These are phyloP conservation scores for Phytophthora hibernalis DNA, from an alignment of 352 stramenopile genomes.

Conservation along the genomic window DNA sequence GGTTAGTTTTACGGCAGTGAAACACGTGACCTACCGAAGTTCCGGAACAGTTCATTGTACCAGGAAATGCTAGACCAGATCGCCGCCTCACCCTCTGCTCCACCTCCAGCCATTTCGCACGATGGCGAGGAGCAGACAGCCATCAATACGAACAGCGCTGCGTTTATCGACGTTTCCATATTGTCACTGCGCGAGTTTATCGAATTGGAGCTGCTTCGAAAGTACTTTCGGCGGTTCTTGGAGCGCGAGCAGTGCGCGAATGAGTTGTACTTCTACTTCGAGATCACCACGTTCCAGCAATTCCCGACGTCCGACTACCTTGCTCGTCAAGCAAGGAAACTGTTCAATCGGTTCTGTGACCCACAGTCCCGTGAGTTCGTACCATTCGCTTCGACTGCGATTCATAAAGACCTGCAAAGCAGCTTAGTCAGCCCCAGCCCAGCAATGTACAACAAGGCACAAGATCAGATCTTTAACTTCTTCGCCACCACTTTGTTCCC, in stretches of 20 bases:
- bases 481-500: constrained; percentile 72
- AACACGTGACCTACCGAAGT: constrained; percentile 50
- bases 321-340: constrained; percentile 66
- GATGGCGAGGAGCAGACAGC: constrained; percentile 20
- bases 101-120: constrained; percentile 18
- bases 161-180: constrained; percentile 53
- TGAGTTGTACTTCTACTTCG: constrained; percentile 80
- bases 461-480: constrained; percentile 76
- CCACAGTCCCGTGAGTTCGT: constrained; percentile 68
- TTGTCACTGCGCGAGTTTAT: constrained; percentile 70
- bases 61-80: constrained; percentile 52
- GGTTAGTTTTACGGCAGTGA: constrained; percentile 64
- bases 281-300: constrained; percentile 75
- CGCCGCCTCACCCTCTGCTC: constrained; percentile 7
- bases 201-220: constrained; percentile 60
- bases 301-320: constrained; percentile 83
- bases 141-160: constrained; percentile 19
- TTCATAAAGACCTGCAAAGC: constrained; percentile 41
- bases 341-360: constrained; percentile 74
- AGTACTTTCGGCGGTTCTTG: constrained; percentile 71
- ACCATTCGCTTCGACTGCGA: constrained; percentile 36
- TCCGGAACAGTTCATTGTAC: constrained; percentile 46
- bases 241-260: constrained; percentile 78
- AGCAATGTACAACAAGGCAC: constrained; percentile 74
- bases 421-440: constrained; percentile 52